Base-by-base conservation (phyloP, 23 red algal species). In the Gracilariopsis chorda region DNA sequence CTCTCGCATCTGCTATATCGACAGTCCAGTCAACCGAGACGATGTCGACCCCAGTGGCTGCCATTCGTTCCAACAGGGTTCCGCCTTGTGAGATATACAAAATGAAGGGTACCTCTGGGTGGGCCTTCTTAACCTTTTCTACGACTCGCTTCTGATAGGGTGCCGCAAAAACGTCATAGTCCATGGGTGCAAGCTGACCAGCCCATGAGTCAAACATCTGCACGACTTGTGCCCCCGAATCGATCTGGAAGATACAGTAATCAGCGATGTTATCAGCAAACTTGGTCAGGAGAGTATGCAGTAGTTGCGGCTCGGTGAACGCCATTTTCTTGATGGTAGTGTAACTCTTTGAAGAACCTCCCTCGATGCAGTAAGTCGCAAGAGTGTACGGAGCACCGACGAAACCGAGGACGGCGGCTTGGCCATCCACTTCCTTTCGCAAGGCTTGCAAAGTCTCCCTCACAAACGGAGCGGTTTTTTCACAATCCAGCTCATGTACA, bases 201-300 rank as follows among this genome's bases (percentile, higher is more conserved):
- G 96, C 96, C 96, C 96, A 98, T n/a, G 89, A 94, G 68, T 98
- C 96, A 92, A 98, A 98, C 88, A 98, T 93, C 67, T 98, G 96
- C 29, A 98, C 91, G 12, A 86, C 93, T 65, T 98, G 92, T 33
- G 96, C 96, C 16, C 96, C 96, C 33, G 72, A 90, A 60, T 98
- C 96, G 61, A 98, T 98, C 85, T 98, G 96, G 52, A 79, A 98
- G 42, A 77, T 88, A 67, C 82, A 84, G 28, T 98, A 98, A 17
- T 88, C 81, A 19, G 96, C 96, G 51, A 98, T 91, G 83, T 98
- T 98, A 89, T 95, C 93, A 2, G 96, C 88, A 61, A 98, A 81
- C 80, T 95, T 95, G 14, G 75, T 73, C 16, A 98, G 69, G 25
- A 98, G 68, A 28, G 73, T 77, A 61, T 98, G 96, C 57, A 98